phyloP scores from a whole-genome alignment of 345 rosid species.

The Eucalyptus sp. region DNA sequence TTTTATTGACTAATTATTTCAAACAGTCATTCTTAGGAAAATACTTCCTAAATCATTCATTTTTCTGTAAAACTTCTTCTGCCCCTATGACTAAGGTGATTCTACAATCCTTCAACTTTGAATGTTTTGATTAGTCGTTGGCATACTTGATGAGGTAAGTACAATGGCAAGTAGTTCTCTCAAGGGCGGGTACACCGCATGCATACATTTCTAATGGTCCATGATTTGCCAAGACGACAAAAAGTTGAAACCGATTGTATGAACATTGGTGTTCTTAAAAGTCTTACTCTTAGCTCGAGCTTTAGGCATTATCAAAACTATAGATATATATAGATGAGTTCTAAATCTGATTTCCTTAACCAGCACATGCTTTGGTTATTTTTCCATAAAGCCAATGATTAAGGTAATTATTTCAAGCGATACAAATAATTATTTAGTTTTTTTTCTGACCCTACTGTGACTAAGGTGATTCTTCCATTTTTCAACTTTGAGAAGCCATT shows the following conservation, averaged over 20 bases:
- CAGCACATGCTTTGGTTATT: not conserved
- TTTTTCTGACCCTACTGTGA: not conserved
- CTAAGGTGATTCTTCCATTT: not conserved
- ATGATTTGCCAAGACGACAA: not conserved
- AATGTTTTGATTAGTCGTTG: not conserved
- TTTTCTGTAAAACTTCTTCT: not conserved
- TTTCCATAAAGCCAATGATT: not conserved
- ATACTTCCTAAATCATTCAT: not conserved
- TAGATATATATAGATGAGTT: too few relatives aligned
- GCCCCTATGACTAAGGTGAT: not conserved
- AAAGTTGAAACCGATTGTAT: not conserved
- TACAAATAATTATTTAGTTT: not conserved
- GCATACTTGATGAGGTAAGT: not conserved
- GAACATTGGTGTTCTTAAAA: not conserved
- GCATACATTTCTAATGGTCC: not conserved
- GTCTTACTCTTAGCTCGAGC: not conserved
- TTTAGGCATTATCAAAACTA: not conserved
- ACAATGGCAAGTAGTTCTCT: not conserved
- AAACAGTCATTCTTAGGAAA: rapidly evolving
- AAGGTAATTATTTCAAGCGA: too few relatives aligned
- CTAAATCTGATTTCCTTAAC: not conserved
- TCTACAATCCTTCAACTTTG: not conserved
- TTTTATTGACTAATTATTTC: not conserved
- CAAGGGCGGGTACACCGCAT: not conserved
- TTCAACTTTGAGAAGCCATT: not conserved